Base-by-base conservation (phyloP, 2,329 filamentous ascomycete species). In the Colletotrichum sp. region DNA sequence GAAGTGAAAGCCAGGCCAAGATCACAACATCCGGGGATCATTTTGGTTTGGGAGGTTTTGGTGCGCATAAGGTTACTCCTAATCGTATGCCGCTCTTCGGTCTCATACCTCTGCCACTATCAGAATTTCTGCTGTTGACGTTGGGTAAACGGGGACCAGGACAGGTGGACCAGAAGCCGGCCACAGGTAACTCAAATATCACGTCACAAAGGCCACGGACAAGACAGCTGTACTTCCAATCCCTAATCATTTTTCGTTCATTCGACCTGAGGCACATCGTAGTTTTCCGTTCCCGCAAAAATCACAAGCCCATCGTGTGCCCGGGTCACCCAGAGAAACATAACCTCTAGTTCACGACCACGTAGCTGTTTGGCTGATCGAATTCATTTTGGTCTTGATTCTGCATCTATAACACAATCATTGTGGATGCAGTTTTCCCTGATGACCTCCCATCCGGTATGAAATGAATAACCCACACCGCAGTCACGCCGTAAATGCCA, bases 401-500 rank as follows among this genome's bases (percentile, higher is more conserved):
- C 78, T 87, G 85, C 84, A 84, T 85, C 84, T 86, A 86, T 85
- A 84, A 83, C 83, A 86, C 84, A 86, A 85, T 83, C 85, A 82
- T 84, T 67, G 84, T 71, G 67, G 73, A 76, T 76, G 79, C 79
- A 78, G 77, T 78, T 76, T 77, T 68, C 77, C 44, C 74, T 76
- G 72, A 69, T 77, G 76, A 78, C 78, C 78, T 76, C 77, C 79
- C 77, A 76, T 78, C 79, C 78, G 73, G 77, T 77, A 77, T 75
- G 77, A 70, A 78, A 81, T 84, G 82, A 85, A 83, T 83, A 85
- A 85, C 83, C 84, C 85, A 88, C 87, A 89, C 77, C 77, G 77
- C 76, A 76, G 73, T 88, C 87, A 89, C 88, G 88, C 89, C 88
- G 81, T 83, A 88, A 89, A 90, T 90, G 88, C 88, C 88, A 89